phyloP scores from a whole-genome alignment of 441 rosid species.

The Corymbia calophylla region DNA sequence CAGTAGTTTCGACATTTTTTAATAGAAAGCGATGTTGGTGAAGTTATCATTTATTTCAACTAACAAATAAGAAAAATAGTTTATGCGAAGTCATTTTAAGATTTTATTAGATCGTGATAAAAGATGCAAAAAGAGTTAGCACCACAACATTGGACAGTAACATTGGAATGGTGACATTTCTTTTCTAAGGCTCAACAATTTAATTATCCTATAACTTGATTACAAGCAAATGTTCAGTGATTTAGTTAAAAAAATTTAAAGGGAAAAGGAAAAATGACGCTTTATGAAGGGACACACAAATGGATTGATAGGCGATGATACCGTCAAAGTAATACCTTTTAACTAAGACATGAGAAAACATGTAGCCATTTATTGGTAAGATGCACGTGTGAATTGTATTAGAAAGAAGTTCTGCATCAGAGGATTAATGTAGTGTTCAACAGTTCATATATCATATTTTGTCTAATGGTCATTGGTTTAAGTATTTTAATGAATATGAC shows the following conservation, averaged over 20 bases:
- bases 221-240: neutral
- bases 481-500: too few relatives aligned
- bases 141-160: neutral
- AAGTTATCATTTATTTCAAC: neutral
- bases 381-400: fast-evolving
- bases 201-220: neutral
- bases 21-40: neutral
- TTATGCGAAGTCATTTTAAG: neutral
- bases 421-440: neutral
- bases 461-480: neutral
- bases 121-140: neutral
- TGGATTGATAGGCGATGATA: neutral
- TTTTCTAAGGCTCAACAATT: neutral
- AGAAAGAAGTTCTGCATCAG: fast-evolving
- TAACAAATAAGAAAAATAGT: neutral
- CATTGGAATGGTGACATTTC: neutral
- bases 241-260: neutral
- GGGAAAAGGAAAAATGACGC: neutral
- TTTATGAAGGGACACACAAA: neutral
- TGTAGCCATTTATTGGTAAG: neutral
- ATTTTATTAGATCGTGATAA: neutral
- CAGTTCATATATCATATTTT: too few relatives aligned
- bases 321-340: neutral
- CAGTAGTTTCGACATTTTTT: neutral
- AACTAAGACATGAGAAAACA: neutral